Base-by-base conservation (phyloP, 257 asterid genomes). In the Petrea volubilis region DNA sequence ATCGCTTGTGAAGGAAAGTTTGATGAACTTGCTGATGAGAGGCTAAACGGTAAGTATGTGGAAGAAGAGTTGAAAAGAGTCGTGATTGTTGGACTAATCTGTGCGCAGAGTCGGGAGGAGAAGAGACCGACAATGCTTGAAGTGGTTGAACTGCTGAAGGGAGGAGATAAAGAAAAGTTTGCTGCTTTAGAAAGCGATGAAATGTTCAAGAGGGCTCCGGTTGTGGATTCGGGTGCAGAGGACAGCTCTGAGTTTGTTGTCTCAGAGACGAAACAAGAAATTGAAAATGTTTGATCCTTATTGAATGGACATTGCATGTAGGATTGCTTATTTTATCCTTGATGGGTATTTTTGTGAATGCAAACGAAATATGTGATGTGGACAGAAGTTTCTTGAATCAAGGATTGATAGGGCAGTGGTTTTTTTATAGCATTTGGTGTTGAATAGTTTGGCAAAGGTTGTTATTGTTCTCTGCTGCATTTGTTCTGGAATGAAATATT, bases 71-170 rank as follows among this genome's bases (percentile, higher is more conserved):
- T 93, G 74, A 89, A 86, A 71, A 83, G 96, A 72, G 79, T 93
- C 29, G 87, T 88, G 43, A 74, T 90, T 3, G 77, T 89, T 24
- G 93, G 91, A 4, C 81, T 93, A 9, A 52, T 93, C 34, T 93
- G 96, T 53, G 80, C 96, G 4, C 88, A 87, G 5, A 86, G 27
- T 73, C 84, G 44, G 27, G 83, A 96, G 0, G 98, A 88, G 73
- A 93, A 89, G 87, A 82, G 98, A 77, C 97, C 96, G 6, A 86
- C 87, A 0, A 91, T 91, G 80, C 82, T 89, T 24, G 94, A 93
- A 49, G 96, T 88, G 51, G 80, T 93, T 24, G 96, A 84, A 29
- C 72, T 93, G 47, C 82, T 93, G 52, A 93, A 81, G 80, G 98
- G 97, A 81, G 98, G 97, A 33, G 86, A 84, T 33, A 84, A 59